Base-by-base conservation (phyloP, 306 rosid genomes). In the Gastrolobium villosum region DNA sequence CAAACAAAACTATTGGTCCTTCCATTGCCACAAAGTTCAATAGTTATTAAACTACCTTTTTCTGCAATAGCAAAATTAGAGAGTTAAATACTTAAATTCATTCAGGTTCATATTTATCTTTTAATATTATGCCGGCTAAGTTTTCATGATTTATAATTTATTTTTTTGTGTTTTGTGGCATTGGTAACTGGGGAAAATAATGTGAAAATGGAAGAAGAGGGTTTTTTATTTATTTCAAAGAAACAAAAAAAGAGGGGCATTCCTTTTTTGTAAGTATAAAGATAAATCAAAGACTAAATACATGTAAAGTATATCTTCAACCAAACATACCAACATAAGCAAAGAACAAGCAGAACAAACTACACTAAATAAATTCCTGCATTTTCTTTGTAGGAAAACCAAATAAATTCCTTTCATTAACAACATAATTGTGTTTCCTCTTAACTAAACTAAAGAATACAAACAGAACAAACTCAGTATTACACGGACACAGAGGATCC, bases 291-390 rank as follows among this genome's bases (percentile, higher is more conserved):
- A 77, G 10, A 44, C 37, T 15, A 11, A 20, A 32, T 67, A 36
- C n/a, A 44, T 67, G 44, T 57, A 56, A 9, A 15, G 65, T 4
- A 45, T 37, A 5, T 64, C 52, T 4, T 1, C 70, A 76, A 60
- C 68, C 50, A 65, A 43, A 81, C 98, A 6, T 88, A 95, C 99
- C 99, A 59, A 95, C 99, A 62, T 91, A 95, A 4, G 88, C 99
- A 49, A 95, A 95, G 89, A 95, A 93, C 70, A 95, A 83, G 86
- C 99, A 95, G 84, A 93, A 95, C 4, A 95, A 70, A 95, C 88
- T 0, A 98, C 98, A 87, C 99, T 98, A 53, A 95, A 95, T 88
- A 84, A 39, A 95, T 96, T 74, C 99, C 99, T 32, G 98, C 99
- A 79, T 95, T 95, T 86, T 95, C 99, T 44, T 98, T 95, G 83